phyloP scores from a whole-genome alignment of 805 yeast genomes.

The Suhomyces vadensis region DNA sequence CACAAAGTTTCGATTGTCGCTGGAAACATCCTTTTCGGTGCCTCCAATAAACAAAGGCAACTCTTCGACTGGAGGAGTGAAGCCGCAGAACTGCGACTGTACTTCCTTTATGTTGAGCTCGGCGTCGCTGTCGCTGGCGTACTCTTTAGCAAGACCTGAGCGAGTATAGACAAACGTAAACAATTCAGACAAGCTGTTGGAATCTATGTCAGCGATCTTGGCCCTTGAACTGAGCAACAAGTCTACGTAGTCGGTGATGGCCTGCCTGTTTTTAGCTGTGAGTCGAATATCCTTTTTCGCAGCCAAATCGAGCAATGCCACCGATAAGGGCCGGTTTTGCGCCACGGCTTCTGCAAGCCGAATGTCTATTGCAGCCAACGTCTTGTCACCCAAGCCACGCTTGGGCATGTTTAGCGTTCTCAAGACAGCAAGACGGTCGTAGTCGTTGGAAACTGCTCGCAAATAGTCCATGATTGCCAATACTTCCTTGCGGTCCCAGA shows the following conservation, averaged over 20 bases:
- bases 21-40: conserved; percentile 9
- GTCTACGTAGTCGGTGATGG: conserved; percentile 26
- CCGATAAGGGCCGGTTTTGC: conserved; percentile 9
- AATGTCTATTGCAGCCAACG: conserved; percentile 39
- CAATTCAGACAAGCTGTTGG: conserved; percentile 4
- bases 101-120: conserved; percentile 44
- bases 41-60: conserved; percentile 10
- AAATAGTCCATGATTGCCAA: conserved; percentile 61
- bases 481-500: conserved; percentile 79
- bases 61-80: conserved; percentile 31
- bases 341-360: conserved; percentile 4
- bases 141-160: conserved; percentile 33
- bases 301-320: conserved; percentile 12
- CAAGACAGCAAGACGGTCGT: conserved; percentile 60
- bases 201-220: conserved; percentile 14
- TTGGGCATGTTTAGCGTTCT: conserved; percentile 61
- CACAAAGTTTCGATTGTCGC: conserved; percentile 20
- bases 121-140: conserved; percentile 26
- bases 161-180: conserved; percentile 26
- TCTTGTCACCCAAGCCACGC: conserved; percentile 65
- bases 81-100: conserved; percentile 34
- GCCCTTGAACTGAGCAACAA: conserved; percentile 17
- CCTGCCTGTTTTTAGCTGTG: conserved; percentile 12
- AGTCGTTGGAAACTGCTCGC: conserved; percentile 56
- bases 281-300: conserved; percentile 11